phyloP scores from a whole-genome alignment of 2,329 filamentous ascomycete species.

The Alternaria arborescens region DNA sequence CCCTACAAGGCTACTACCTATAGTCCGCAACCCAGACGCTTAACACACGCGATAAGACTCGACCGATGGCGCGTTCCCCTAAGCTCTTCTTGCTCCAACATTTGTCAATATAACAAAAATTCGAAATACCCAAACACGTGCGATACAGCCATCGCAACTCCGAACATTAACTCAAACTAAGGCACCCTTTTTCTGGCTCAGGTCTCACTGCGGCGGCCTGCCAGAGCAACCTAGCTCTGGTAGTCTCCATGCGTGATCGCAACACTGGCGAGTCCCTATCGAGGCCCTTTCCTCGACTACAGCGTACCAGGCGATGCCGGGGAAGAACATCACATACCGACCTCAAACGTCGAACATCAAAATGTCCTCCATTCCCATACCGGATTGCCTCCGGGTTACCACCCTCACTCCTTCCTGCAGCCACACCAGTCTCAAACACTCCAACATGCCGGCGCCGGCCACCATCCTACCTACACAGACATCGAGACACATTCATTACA shows the following conservation, averaged over 20 bases:
- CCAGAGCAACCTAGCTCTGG: conserved; percentile 60
- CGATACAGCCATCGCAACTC: conserved; percentile 50
- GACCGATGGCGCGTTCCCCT: conserved; percentile 48
- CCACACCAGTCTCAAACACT: conserved; percentile 49
- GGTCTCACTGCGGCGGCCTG: conserved; percentile 57
- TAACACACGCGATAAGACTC: conserved; percentile 51
- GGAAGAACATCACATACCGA: conserved; percentile 52
- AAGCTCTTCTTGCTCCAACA: conserved; percentile 49
- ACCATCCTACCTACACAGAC: conserved; percentile 51
- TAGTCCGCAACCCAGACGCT: conserved; percentile 51
- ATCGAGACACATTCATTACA: conserved; percentile 51
- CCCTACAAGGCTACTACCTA: conserved; percentile 46
- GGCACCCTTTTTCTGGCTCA: conserved; percentile 53
- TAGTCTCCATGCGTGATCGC: conserved; percentile 61
- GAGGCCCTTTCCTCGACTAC: conserved; percentile 59
- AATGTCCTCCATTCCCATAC: conserved; percentile 52
- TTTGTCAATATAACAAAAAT: conserved; percentile 54
- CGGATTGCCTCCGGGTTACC: conserved; percentile 46
- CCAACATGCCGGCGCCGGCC: conserved; percentile 48
- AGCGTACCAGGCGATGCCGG: conserved; percentile 54
- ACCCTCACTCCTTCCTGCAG: conserved; percentile 48
- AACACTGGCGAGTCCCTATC: conserved; percentile 60
- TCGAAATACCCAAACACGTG: conserved; percentile 52
- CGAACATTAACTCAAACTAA: conserved; percentile 46
- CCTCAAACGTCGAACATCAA: conserved; percentile 54